Evolutionary conservation across 176 grass and related monocot genomes (phyloP), one percentile per base, ranked within the genome.

Genomic region (Oryza meyeriana): DNA sequence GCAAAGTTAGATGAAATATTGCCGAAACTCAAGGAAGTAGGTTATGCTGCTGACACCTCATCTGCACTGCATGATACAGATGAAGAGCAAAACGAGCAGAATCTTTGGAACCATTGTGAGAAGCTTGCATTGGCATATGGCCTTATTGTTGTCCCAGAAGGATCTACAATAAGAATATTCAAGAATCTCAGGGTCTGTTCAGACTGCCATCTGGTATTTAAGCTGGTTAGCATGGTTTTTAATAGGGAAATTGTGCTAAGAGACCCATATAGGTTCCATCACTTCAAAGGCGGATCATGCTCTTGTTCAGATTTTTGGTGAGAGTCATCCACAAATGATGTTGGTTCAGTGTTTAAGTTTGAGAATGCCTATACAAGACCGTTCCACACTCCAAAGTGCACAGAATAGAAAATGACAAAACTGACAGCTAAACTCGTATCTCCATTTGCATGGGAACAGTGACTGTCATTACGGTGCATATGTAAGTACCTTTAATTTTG

Each of bases 301-400:
- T 88, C 94, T 6, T 97, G 94, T 81, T 97, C 75, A 71, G 94
- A 97, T 90, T 97, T 91, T 85, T 97, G 94, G 94, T 94, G 79
- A 85, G 32, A 5, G 8, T 17, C 17, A 22, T 58, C 13, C 5
- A 44, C 22, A 40, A 64, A 38, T 30, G 40, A 39, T 38, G n/a
- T 72, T 65, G 10, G 28, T 74, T 77, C 8, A 22, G 9, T 12
- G 12, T 50, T 5, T 82, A 31, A 61, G 14, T 57, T 12, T 81
- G 55, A 72, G 45, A 9, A 77, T 67, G 13, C 57, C 83, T n/a
- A 48, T 6, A 68, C 12, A 36, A 12, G 28, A 35, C n/a, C 12
- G 8, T 13, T 76, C 12, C 9, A 6, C 58, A 20, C n/a, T 10
- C 74, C 9, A 12, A 64, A 45, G 10, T 13, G 16, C 62, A 44